A percentile compares a stretch with the other conserved stretches of the same genome.
phyloP scores from a whole-genome alignment of 2,329 filamentous ascomycete species.

The Byssochlamys sp. region DNA sequence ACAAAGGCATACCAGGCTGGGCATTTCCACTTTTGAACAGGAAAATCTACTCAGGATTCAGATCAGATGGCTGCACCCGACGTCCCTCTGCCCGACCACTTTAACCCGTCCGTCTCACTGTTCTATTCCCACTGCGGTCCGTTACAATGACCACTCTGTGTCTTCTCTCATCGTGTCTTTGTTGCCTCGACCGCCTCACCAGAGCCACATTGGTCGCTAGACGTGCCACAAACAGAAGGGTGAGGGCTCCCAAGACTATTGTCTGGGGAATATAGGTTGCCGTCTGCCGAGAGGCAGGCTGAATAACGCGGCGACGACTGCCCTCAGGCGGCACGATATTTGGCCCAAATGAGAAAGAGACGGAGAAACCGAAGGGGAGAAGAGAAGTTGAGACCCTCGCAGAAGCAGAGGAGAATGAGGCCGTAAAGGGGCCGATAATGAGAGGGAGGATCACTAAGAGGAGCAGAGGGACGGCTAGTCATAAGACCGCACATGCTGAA shows the following conservation, averaged over 20 bases:
- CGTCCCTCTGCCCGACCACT: background rate
- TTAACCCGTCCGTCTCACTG: background rate
- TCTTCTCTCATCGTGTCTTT: conserved; percentile 8
- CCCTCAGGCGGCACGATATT: background rate
- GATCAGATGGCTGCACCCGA: background rate
- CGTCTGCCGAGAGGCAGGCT: conserved; percentile 2
- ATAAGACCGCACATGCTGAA: conserved; percentile 26
- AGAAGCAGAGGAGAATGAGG: conserved; percentile 13
- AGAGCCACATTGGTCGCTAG: conserved; percentile 21
- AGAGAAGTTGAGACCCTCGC: conserved; percentile 22
- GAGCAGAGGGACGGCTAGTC: conserved; percentile 34
- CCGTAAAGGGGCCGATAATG: conserved; percentile 14
- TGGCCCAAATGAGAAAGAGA: conserved; percentile 25
- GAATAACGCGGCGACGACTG: background rate
- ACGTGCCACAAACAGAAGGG: conserved; percentile 21
- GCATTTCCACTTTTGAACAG: background rate
- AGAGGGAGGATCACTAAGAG: conserved; percentile 22
- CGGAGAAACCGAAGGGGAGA: conserved; percentile 27
- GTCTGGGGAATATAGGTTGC: conserved; percentile 23
- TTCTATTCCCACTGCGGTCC: background rate
- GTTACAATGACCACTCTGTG: background rate
- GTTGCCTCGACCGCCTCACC: conserved; percentile 16
- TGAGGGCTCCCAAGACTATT: conserved; percentile 22
- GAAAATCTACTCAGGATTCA: background rate
- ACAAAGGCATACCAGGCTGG: background rate